A percentile compares a stretch with the other conserved stretches of the same genome.
Evolutionary conservation across 2,329 filamentous ascomycete genomes (phyloP).

Genomic region (Fusarium guadeloupense): DNA sequence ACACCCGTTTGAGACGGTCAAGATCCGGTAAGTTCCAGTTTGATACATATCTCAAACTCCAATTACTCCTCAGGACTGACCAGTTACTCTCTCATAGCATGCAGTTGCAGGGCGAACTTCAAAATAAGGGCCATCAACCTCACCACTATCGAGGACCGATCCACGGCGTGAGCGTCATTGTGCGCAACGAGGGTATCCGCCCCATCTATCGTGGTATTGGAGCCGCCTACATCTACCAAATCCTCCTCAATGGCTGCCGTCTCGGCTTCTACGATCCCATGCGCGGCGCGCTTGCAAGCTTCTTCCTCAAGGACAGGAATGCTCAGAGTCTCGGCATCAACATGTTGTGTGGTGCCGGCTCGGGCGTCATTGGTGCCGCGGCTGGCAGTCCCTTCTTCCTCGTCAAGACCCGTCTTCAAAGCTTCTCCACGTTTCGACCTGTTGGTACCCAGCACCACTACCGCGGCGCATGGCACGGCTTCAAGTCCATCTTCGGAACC

Average conservation of each 20-base stretch:
- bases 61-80: conserved; percentile 4
- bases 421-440: conserved; percentile 89
- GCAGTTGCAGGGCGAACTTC: conserved; percentile 95
- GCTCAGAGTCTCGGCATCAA: conserved; percentile 90
- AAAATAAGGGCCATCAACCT: conserved; percentile 83
- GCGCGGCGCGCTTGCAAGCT: conserved; percentile 73
- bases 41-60: not conserved
- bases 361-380: conserved; percentile 90
- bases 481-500: conserved; percentile 77
- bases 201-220: conserved; percentile 91
- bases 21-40: conserved; percentile 78
- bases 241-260: conserved; percentile 94
- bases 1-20: conserved; percentile 98
- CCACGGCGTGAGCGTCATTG: conserved; percentile 89
- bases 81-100: conserved; percentile 62
- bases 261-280: conserved; percentile 98
- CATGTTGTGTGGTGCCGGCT: conserved; percentile 89
- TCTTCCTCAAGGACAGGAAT: conserved; percentile 76
- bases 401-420: conserved; percentile 95
- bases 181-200: conserved; percentile 86
- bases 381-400: conserved; percentile 97
- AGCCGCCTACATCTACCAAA: conserved; percentile 94
- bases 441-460: conserved; percentile 98
- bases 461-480: conserved; percentile 83
- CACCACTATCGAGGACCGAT: conserved; percentile 91